Percentiles rank a stretch among this genome's conserved stretches.
Evolutionary conservation across 2,329 filamentous ascomycete species (phyloP).

Genomic region (Xylariaceae sp.): DNA sequence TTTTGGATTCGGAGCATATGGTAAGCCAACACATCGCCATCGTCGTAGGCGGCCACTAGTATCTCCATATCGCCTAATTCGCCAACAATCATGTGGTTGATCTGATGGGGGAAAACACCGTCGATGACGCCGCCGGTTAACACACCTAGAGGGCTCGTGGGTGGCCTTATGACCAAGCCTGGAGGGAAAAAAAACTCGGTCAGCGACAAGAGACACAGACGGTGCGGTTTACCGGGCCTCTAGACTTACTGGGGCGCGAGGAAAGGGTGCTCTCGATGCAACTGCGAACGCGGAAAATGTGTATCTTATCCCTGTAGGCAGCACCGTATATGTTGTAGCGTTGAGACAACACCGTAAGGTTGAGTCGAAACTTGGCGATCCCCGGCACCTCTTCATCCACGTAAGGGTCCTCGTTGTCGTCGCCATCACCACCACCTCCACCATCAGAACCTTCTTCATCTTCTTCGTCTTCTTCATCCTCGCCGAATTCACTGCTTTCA

Average conservation of each 20-base stretch:
- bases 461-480: neutral
- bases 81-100: slow-evolving; percentile 66
- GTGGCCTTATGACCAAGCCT: slow-evolving; percentile 45
- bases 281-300: slow-evolving; percentile 49
- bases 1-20: slow-evolving; percentile 49
- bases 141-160: slow-evolving; percentile 35
- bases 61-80: slow-evolving; percentile 66
- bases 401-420: neutral
- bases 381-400: slow-evolving; percentile 11
- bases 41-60: slow-evolving; percentile 62
- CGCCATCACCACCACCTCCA: neutral
- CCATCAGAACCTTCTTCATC: neutral
- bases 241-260: slow-evolving; percentile 31
- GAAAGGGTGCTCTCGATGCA: slow-evolving; percentile 44
- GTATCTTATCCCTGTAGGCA: slow-evolving; percentile 51
- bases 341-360: slow-evolving; percentile 54
- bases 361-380: slow-evolving; percentile 42
- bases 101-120: slow-evolving; percentile 46
- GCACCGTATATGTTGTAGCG: slow-evolving; percentile 58
- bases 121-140: slow-evolving; percentile 50
- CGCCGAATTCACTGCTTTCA: neutral
- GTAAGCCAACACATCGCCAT: slow-evolving; percentile 70
- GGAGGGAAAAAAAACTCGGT: neutral
- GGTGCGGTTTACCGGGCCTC: neutral
- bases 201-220: neutral